These are phyloP conservation scores for Candida germanica DNA, from an alignment of 805 yeast genomes.

Conservation along the genomic window DNA sequence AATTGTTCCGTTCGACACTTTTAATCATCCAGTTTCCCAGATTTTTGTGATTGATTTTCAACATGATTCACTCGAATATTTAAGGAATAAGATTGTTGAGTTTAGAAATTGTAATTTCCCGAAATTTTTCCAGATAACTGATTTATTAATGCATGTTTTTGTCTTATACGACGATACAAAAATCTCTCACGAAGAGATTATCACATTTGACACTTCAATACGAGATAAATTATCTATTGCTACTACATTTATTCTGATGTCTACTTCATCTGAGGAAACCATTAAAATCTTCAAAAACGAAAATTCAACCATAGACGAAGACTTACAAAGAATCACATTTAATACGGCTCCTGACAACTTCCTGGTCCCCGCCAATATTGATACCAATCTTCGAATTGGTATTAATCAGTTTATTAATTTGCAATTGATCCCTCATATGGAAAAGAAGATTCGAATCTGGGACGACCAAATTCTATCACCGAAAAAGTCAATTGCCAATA, in stretches of 20 bases:
- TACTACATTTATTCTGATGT: slow-evolving; percentile 23
- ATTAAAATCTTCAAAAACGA: slow-evolving; percentile 19
- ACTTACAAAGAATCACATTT: slow-evolving; percentile 35
- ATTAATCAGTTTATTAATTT: slow-evolving; percentile 48
- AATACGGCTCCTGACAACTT: slow-evolving; percentile 13
- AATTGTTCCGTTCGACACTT: slow-evolving; percentile 75
- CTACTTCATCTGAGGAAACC: background rate
- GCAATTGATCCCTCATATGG: slow-evolving; percentile 78
- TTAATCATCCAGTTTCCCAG: slow-evolving; percentile 82
- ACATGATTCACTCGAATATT: slow-evolving; percentile 49
- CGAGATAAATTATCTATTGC: slow-evolving; percentile 23
- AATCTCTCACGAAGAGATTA: slow-evolving; percentile 35
- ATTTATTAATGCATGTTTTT: slow-evolving; percentile 46
- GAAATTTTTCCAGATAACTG: slow-evolving; percentile 63
- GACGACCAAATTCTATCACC: slow-evolving; percentile 78
- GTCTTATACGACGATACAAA: slow-evolving; percentile 26
- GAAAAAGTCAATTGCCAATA: slow-evolving; percentile 69
- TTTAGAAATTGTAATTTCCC: slow-evolving; percentile 54
- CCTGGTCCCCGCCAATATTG: slow-evolving; percentile 36
- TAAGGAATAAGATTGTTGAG: slow-evolving; percentile 54
- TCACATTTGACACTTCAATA: slow-evolving; percentile 25
- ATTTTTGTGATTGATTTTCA: slow-evolving; percentile 59
- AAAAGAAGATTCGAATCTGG: slow-evolving; percentile 75
- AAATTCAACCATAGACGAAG: slow-evolving; percentile 49
- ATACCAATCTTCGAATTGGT: slow-evolving; percentile 34